Base-by-base conservation (phyloP, 495 filamentous ascomycete species). In the Aspergillus panamensis region DNA sequence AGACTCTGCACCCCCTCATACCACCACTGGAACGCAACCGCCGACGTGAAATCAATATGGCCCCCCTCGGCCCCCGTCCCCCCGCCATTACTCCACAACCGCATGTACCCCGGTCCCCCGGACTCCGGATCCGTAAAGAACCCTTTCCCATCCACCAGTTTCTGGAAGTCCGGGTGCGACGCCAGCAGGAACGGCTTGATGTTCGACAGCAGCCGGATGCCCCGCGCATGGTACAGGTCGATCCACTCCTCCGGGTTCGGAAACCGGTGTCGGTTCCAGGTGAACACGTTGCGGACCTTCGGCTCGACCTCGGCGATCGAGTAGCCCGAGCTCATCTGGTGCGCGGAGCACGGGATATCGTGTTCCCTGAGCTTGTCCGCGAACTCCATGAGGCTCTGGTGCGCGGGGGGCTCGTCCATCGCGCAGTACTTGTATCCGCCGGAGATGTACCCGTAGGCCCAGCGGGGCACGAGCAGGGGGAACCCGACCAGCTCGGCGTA, bases 271-370 rank as follows among this genome's bases (percentile, higher is more conserved):
- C 69, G 68, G 63, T 89, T 87, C 86, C 86, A 89, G 5, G 82
- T 87, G 62, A 89, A 89, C 6, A 89, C 86, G 48, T 84, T 87
- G 47, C 86, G 74, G 2, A 85, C 86, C 63, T 87, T 87, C 6
- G 85, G 85, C 55, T 81, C 79, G 0, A 70, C 77, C 62, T 84
- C 82, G 0, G 84, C 79, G n/a, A 89, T 82, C 0, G 84, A 87
- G 59, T 89, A 89, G 1, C 86, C 86, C 0, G 84, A 87, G 37
- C 82, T 85, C 82, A 89, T 83, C 65, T 89, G 86, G 66, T 87
- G 85, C 6, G 80, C 86, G 0, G 84, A 87, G 64, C 84, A 86
- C n/a, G 86, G 86, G 45, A 89, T 87, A 14, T 81, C 85, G 53
- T 87, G 71, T 42, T 80, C 65, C 64, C 82, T 78, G 52, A 85